Percentiles rank a stretch among this genome's conserved stretches.
These are phyloP conservation scores for Phytophthora pseudosyringae DNA, from an alignment of 352 stramenopile genomes.

Conservation along the genomic window DNA sequence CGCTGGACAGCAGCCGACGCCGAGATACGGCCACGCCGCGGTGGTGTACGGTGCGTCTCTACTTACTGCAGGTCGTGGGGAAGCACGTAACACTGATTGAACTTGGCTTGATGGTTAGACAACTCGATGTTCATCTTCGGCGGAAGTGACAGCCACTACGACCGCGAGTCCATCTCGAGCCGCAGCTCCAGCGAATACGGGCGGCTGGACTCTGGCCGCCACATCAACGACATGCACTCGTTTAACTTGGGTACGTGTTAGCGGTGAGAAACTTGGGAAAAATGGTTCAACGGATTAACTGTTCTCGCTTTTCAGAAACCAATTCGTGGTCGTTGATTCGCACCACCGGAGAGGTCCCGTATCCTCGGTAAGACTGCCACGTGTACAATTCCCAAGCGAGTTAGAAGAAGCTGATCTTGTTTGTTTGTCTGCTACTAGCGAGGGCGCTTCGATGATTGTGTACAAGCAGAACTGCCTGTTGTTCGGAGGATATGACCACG, in stretches of 20 bases:
- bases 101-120: slow-evolving; percentile 12
- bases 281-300: background rate
- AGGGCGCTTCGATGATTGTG: slow-evolving; percentile 90
- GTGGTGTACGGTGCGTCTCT: slow-evolving; percentile 75
- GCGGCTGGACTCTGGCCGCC: slow-evolving; percentile 65
- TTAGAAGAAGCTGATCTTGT: background rate
- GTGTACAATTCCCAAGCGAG: background rate
- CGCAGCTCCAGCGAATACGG: slow-evolving; percentile 95
- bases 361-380: slow-evolving; percentile 51
- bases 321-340: slow-evolving; percentile 46
- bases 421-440: slow-evolving; percentile 40
- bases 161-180: slow-evolving; percentile 67
- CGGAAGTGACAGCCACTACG: slow-evolving; percentile 57
- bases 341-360: slow-evolving; percentile 62
- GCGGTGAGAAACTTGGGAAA: background rate
- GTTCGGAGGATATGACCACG: slow-evolving; percentile 97
- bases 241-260: slow-evolving; percentile 89
- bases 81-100: background rate
- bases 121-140: slow-evolving; percentile 46
- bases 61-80: background rate
- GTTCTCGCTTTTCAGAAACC: slow-evolving; percentile 41
- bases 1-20: slow-evolving; percentile 88
- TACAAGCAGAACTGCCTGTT: slow-evolving; percentile 93
- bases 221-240: slow-evolving; percentile 96
- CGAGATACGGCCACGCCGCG: slow-evolving; percentile 95